Base-by-base conservation (phyloP, 202 grass and related monocot species). In the Zizania palustris region DNA sequence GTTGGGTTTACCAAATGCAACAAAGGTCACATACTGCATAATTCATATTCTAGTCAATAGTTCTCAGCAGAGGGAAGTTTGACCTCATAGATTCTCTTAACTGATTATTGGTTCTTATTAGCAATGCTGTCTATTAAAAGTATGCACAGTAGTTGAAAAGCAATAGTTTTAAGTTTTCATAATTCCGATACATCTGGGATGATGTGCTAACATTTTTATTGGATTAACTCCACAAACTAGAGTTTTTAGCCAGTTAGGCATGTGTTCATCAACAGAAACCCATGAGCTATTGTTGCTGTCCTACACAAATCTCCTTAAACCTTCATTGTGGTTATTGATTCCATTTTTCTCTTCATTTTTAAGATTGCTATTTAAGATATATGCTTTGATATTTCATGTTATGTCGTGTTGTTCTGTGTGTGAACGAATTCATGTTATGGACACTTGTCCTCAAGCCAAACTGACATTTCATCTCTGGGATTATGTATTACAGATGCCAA, bases 1-100 rank as follows among this genome's bases (percentile, higher is more conserved):
- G 83, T 99, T 90, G 96, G 96, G n/a, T 99, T 99, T 88, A 99
- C 96, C 45, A 99, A 92, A 88, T 99, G 96, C 54, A 93, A 89
- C 62, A 99, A 99, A 96, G 96, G 96, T 55, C 33, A 5, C 20
- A 11, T 55, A 53, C 64, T 42, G 59, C 21, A 28, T 28, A 28
- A 28, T 28, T 28, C 28, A 18, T 5, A 66, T 34, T 77, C 9
- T 55, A 40, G 55, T 65, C 19, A 67, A 45, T 38, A 35, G 28
- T 0, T 64, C 7, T 69, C 13, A 19, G 0, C 13, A 11, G 0
- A 36, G 18, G 63, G 50, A 49, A 43, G 50, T 70, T 28, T 91
- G 33, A 4, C 9, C 34, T 63, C 4, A n/a, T 62, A 50, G n/a
- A 28, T 28, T 28, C 28, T 28, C 28, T 28, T 28, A 28, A 55